These are phyloP conservation scores for Fusarium liriodendri DNA, from an alignment of 2,329 filamentous ascomycete genomes.

Conservation along the genomic window DNA sequence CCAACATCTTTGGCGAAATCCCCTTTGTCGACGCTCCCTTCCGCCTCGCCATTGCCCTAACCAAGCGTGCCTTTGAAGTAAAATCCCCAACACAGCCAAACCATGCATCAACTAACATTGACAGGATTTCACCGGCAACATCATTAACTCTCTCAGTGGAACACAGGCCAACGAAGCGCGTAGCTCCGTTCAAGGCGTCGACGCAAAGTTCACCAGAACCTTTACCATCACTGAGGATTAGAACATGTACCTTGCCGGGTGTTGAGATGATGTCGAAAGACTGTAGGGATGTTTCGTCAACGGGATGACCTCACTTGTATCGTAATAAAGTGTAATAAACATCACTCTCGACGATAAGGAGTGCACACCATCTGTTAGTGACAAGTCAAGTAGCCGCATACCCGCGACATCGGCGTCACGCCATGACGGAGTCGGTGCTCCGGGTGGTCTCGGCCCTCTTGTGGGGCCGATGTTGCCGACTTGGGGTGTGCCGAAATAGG, in stretches of 20 bases:
- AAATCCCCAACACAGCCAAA: neutral
- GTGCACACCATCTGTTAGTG: neutral
- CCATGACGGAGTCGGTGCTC: neutral
- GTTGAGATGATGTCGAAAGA: neutral
- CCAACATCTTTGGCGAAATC: neutral
- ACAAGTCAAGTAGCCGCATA: neutral
- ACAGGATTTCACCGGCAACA: neutral
- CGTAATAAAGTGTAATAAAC: neutral
- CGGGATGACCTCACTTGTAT: neutral
- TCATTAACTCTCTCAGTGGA: neutral
- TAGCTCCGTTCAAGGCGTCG: neutral
- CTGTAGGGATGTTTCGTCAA: neutral
- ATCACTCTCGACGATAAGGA: neutral
- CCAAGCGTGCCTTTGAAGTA: neutral
- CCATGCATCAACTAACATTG: neutral
- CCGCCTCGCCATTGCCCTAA: neutral
- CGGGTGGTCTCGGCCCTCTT: neutral
- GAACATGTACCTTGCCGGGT: neutral
- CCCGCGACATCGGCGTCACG: neutral
- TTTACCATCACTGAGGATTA: neutral
- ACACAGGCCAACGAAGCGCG: neutral
- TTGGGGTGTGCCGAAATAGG: neutral
- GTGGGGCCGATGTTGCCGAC: neutral
- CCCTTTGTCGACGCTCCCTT: neutral
- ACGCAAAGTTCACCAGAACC: neutral